phyloP scores from a whole-genome alignment of 768 basidiomycete species.

The Mycena metata region DNA sequence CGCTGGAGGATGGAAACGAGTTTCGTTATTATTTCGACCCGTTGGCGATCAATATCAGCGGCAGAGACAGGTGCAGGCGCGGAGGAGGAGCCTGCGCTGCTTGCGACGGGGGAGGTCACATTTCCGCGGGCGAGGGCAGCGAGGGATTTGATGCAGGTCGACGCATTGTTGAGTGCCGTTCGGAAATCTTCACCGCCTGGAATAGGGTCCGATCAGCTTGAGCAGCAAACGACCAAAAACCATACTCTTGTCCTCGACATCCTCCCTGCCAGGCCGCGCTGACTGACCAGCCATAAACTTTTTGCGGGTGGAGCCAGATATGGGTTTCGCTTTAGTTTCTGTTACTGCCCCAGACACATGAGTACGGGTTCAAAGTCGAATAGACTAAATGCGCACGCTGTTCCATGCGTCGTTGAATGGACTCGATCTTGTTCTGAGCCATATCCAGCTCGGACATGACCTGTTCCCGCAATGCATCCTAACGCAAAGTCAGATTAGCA shows the following conservation, averaged over 20 bases:
- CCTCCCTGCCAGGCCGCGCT: constrained; percentile 49
- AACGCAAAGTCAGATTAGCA: constrained; percentile 4
- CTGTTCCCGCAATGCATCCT: constrained; percentile 77
- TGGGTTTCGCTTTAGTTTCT: constrained; percentile 21
- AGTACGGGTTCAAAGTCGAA: constrained; percentile 6
- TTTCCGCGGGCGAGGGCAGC: constrained; percentile 58
- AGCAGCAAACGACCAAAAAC: background rate
- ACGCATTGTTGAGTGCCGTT: constrained; percentile 77
- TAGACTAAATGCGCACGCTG: constrained; percentile 54
- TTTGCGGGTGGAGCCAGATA: constrained; percentile 35
- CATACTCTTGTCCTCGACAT: constrained; percentile 43
- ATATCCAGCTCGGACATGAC: constrained; percentile 84
- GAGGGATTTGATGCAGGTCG: constrained; percentile 69
- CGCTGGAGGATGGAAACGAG: constrained; percentile 76
- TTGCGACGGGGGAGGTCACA: constrained; percentile 47
- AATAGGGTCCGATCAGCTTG: background rate
- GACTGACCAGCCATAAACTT: constrained; percentile 34
- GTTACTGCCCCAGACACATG: background rate
- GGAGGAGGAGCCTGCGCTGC: constrained; percentile 49
- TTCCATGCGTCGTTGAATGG: constrained; percentile 72
- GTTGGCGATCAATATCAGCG: constrained; percentile 63
- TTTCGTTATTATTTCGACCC: constrained; percentile 74
- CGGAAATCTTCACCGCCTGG: constrained; percentile 77
- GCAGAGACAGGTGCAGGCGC: constrained; percentile 53
- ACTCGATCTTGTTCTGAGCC: constrained; percentile 79